Evolutionary conservation across 306 rosid genomes (phyloP).

Genomic region (Lathyrus oleraceus): DNA sequence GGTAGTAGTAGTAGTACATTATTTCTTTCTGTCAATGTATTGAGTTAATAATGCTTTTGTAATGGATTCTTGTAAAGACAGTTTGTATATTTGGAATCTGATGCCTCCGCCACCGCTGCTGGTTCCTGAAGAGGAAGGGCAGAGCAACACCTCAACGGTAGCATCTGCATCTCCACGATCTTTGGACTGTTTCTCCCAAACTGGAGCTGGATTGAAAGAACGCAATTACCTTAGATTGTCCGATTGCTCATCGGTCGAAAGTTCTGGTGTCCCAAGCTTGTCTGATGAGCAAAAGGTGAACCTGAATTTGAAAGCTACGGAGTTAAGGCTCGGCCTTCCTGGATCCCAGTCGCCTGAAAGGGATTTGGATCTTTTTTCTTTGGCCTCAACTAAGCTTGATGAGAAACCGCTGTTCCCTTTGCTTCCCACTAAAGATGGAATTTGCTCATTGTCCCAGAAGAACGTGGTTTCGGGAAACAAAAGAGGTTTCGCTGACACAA

Average conservation of each 20-base stretch:
- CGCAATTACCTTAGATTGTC: constrained; percentile 80
- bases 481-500: constrained; percentile 74
- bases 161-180: constrained; percentile 56
- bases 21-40: not conserved
- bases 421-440: constrained; percentile 76
- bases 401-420: constrained; percentile 77
- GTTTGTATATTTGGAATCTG: constrained; percentile 38
- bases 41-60: not conserved
- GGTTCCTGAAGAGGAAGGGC: constrained; percentile 63
- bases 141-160: constrained; percentile 45
- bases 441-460: constrained; percentile 58
- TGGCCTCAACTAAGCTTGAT: constrained; percentile 51
- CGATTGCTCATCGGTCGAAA: constrained; percentile 83
- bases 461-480: constrained; percentile 72
- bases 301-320: constrained; percentile 77
- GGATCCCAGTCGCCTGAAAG: constrained; percentile 84
- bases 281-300: constrained; percentile 54
- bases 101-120: constrained; percentile 80
- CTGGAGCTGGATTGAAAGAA: constrained; percentile 61
- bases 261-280: constrained; percentile 60
- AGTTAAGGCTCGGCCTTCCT: constrained; percentile 87
- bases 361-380: constrained; percentile 48
- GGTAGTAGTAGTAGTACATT: not conserved
- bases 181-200: constrained; percentile 52
- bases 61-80: constrained; percentile 20